Conservation (phyloP, 805 yeast species). For the Myxozyma nipponensis region DNA sequence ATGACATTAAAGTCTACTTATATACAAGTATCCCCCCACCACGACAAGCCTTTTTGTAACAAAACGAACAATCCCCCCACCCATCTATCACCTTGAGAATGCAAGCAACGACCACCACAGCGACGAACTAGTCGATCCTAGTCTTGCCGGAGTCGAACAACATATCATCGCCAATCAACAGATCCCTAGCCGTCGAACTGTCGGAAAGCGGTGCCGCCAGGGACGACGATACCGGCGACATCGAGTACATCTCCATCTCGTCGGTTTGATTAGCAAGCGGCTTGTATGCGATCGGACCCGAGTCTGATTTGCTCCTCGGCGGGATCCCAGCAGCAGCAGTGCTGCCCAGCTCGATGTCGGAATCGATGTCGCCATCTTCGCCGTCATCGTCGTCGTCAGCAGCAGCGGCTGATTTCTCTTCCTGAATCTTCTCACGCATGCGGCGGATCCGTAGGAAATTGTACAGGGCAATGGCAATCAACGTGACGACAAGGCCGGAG, state of each 20-base stretch:
- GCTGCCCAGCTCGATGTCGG: background rate
- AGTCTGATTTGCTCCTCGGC: background rate
- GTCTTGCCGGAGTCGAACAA: background rate
- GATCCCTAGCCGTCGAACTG: background rate
- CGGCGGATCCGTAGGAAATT: slow-evolving; percentile 43
- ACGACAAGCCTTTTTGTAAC: too few relatives aligned
- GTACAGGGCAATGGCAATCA: slow-evolving; percentile 78
- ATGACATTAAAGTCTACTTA: too few relatives aligned
- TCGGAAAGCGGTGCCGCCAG: background rate
- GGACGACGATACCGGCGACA: background rate
- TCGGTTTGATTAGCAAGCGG: background rate
- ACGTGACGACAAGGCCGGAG: slow-evolving; percentile 69
- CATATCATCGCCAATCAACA: background rate
- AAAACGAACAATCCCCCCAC: too few relatives aligned
- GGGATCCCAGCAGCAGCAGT: background rate
- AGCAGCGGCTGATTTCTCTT: background rate
- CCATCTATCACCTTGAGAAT: too few relatives aligned
- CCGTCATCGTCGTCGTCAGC: background rate
- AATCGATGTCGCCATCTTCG: background rate
- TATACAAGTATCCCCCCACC: too few relatives aligned
- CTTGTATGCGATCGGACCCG: background rate
- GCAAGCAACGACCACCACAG: too few relatives aligned
- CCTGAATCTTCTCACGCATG: slow-evolving; percentile 15
- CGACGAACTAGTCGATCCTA: background rate
- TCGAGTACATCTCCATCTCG: slow-evolving; percentile 2